A percentile compares a stretch with the other conserved stretches of the same genome.
Evolutionary conservation across 1,284 basidiomycete species (phyloP).

Genomic region (Moesziomyces globuligerus): DNA sequence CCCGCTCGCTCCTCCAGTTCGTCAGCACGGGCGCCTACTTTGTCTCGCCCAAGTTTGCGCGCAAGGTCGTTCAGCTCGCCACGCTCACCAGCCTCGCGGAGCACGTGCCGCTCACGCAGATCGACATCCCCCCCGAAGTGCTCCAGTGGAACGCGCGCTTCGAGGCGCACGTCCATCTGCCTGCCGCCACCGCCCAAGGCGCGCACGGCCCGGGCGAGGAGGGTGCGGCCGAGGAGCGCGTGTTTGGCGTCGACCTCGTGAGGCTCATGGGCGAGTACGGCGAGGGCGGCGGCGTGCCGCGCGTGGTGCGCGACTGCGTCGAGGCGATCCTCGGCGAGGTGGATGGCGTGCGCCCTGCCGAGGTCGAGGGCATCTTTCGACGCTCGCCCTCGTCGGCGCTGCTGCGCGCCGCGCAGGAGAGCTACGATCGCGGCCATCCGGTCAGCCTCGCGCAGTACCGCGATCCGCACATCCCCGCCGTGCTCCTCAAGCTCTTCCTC

Average conservation of each 20-base stretch:
- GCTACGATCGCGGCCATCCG: conserved; percentile 83
- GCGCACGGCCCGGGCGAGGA: conserved; percentile 67
- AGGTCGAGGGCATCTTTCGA: conserved; percentile 82
- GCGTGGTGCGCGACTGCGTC: conserved; percentile 80
- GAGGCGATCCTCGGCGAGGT: conserved; percentile 71
- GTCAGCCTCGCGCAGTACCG: conserved; percentile 78
- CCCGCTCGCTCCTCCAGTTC: conserved; percentile 75
- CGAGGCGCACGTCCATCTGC: conserved; percentile 28
- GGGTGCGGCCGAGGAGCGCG: conserved; percentile 77
- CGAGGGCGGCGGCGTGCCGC: conserved; percentile 80
- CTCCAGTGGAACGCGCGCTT: conserved; percentile 71
- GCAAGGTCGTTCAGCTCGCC: conserved; percentile 79
- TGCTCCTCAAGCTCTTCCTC: conserved; percentile 83
- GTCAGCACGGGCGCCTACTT: conserved; percentile 85
- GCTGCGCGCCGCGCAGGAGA: conserved; percentile 78
- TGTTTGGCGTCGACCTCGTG: conserved; percentile 80
- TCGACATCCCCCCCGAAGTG: conserved; percentile 82
- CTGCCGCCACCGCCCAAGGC: not conserved
- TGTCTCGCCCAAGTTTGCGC: conserved; percentile 88
- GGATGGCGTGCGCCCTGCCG: conserved; percentile 70
- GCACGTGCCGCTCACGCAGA: conserved; percentile 81
- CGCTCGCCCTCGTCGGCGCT: conserved; percentile 78
- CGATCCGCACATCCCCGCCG: conserved; percentile 82
- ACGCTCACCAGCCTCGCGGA: conserved; percentile 80
- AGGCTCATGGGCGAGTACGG: conserved; percentile 80